Evolutionary conservation across 208 protist genomes (phyloP).

Genomic region (Dictyostelium gargantuum): DNA sequence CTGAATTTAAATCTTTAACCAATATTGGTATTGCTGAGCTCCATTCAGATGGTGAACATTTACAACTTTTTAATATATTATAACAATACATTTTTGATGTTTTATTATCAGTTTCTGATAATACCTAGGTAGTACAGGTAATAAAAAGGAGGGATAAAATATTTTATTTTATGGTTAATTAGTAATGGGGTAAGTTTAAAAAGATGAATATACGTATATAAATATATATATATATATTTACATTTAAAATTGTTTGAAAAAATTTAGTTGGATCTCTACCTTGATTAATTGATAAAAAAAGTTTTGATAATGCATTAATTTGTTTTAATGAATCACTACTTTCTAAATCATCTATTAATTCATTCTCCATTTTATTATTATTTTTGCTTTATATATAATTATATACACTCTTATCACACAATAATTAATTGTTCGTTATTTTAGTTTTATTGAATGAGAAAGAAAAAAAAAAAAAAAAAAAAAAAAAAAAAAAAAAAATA

Average conservation of each 20-base stretch:
- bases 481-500: no score
- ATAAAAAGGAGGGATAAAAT: no score
- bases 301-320: constrained; percentile 17
- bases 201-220: no score
- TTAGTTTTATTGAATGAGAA: no score
- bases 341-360: constrained; percentile 51
- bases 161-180: no score
- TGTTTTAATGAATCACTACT: constrained; percentile 52
- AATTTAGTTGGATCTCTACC: constrained; percentile 53
- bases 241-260: constrained; percentile 35
- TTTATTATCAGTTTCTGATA: constrained; percentile 50
- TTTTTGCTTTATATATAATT: not conserved
- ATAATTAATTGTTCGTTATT: no score
- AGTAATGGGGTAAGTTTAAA: no score
- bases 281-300: constrained; percentile 58
- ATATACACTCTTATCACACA: no score
- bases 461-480: no score
- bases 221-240: no score
- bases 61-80: constrained; percentile 46
- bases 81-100: constrained; percentile 53
- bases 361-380: constrained; percentile 7
- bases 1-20: constrained; percentile 40
- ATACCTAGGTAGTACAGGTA: no score
- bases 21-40: constrained; percentile 24
- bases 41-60: not conserved